Conservation (phyloP, 202 grass and related monocot species). For the Brachypodium distachyon region DNA sequence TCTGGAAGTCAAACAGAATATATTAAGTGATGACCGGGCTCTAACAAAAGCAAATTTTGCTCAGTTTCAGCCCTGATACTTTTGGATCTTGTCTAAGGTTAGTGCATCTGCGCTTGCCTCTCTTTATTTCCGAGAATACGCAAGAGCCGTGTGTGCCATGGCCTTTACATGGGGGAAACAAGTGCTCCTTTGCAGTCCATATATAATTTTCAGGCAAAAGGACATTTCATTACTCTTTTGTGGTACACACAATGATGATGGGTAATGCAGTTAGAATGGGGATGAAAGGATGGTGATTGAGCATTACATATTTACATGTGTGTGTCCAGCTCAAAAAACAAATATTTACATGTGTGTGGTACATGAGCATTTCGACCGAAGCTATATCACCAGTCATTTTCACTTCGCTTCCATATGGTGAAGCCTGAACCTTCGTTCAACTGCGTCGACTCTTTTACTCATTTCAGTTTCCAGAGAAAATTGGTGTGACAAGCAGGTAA, state of each 20-base stretch:
- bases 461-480: too few species aligned
- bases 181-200: not conserved
- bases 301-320: slow-evolving; percentile 2
- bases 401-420: not conserved
- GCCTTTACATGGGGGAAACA: not conserved
- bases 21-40: not conserved
- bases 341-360: too few species aligned
- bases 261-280: not conserved
- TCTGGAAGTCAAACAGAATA: slow-evolving; percentile 21
- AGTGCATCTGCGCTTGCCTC: not conserved
- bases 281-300: not conserved
- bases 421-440: not conserved
- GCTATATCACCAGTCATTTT: too few species aligned
- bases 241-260: not conserved
- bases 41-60: slow-evolving; percentile 8
- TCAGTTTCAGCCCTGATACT: not conserved
- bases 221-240: not conserved
- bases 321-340: too few species aligned
- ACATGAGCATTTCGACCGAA: not conserved
- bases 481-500: not conserved
- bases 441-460: not conserved
- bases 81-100: not conserved
- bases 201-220: slow-evolving; percentile 3
- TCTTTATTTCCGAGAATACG: not conserved
- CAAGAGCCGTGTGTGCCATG: not conserved